Evolutionary conservation across 345 rosid species (phyloP).

Genomic region (Rhodamnia argentea): DNA sequence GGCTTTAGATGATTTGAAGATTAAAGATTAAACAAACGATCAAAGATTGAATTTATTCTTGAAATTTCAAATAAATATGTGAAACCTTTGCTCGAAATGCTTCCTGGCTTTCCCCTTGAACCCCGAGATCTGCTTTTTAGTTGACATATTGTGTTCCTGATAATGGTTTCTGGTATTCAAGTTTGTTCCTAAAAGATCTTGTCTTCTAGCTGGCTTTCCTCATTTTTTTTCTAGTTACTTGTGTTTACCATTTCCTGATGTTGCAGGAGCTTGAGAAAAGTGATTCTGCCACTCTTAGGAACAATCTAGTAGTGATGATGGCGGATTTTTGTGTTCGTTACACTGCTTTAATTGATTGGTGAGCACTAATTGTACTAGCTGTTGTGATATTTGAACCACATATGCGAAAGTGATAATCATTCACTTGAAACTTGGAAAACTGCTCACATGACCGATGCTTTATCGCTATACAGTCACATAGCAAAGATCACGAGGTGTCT

Average conservation of each 20-base stretch:
- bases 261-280: constrained; percentile 89
- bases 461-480: constrained; percentile 36
- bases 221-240: neutral
- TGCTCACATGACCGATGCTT: neutral
- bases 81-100: neutral
- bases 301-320: constrained; percentile 81
- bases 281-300: constrained; percentile 79
- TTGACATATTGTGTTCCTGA: neutral
- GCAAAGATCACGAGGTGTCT: constrained; percentile 77
- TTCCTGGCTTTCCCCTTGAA: neutral
- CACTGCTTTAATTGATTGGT: constrained; percentile 94
- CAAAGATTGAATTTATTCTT: neutral
- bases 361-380: constrained; percentile 17
- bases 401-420: neutral
- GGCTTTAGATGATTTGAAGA: neutral
- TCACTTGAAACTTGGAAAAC: neutral
- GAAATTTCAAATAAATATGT: neutral
- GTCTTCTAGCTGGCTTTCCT: neutral
- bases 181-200: neutral
- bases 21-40: neutral
- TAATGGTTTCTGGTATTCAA: neutral
- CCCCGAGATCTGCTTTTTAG: neutral
- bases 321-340: constrained; percentile 91
- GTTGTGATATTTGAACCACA: neutral
- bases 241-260: neutral